These are phyloP conservation scores for Metschnikowia sp. DNA, from an alignment of 805 yeast genomes.

Conservation along the genomic window DNA sequence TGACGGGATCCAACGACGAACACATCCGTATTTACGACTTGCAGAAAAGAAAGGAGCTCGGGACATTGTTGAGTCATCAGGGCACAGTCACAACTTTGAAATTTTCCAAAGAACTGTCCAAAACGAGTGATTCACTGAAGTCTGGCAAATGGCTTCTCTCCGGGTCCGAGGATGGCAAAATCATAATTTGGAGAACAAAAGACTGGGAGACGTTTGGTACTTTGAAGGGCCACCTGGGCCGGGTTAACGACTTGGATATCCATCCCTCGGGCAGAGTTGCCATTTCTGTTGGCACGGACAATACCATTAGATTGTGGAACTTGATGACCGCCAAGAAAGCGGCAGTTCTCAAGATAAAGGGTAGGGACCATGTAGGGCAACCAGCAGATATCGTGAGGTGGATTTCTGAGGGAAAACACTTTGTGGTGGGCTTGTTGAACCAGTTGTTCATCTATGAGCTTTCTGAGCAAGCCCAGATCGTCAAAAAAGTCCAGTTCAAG, in stretches of 20 bases:
- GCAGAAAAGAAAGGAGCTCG: conserved; percentile 90
- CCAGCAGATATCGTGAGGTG: conserved; percentile 64
- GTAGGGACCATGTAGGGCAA: conserved; percentile 64
- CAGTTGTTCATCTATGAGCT: conserved; percentile 66
- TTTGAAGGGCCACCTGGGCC: conserved; percentile 84
- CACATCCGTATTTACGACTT: conserved; percentile 91
- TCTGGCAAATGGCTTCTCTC: conserved; percentile 87
- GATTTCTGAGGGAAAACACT: conserved; percentile 64
- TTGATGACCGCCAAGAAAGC: conserved; percentile 96
- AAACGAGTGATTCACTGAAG: conserved; percentile 25
- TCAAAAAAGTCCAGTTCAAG: conserved; percentile 49
- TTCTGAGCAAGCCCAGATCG: conserved; percentile 50
- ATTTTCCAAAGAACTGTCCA: conserved; percentile 54
- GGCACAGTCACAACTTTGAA: conserved; percentile 80
- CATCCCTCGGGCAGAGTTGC: conserved; percentile 92
- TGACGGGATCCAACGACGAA: conserved; percentile 94
- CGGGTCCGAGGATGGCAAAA: conserved; percentile 87
- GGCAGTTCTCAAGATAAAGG: conserved; percentile 69
- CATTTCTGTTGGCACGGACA: conserved; percentile 81
- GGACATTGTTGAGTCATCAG: conserved; percentile 82
- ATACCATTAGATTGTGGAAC: conserved; percentile 87
- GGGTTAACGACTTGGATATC: conserved; percentile 78
- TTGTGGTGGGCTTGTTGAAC: conserved; percentile 70
- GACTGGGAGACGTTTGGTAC: conserved; percentile 94
- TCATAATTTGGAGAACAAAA: conserved; percentile 89